These are phyloP conservation scores for Aspergillus haitiensis DNA, from an alignment of 495 filamentous ascomycete species.

Conservation along the genomic window DNA sequence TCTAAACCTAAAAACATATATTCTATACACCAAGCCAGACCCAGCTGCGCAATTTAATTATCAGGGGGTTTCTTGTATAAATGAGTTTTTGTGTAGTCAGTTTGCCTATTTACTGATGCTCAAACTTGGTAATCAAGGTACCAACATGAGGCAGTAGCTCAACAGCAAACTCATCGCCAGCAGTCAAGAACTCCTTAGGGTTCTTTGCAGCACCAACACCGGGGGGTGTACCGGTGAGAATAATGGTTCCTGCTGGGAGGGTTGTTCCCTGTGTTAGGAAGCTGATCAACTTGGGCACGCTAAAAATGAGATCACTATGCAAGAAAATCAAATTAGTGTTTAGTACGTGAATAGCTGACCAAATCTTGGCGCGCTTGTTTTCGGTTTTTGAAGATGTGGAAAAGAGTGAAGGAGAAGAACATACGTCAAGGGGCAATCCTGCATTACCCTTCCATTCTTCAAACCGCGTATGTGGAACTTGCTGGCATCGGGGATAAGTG, in stretches of 20 bases:
- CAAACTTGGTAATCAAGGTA: slow-evolving; percentile 42
- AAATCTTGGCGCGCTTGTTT: slow-evolving; percentile 8
- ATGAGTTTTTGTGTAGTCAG: background rate
- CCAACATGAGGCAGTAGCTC: slow-evolving; percentile 48
- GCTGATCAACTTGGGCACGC: slow-evolving; percentile 67
- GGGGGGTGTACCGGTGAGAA: slow-evolving; percentile 77
- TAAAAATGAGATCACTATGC: slow-evolving; percentile 71
- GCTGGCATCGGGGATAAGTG: slow-evolving; percentile 62
- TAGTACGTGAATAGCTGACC: background rate
- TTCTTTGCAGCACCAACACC: slow-evolving; percentile 56
- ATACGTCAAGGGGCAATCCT: slow-evolving; percentile 59
- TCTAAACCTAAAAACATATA: background rate
- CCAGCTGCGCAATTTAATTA: too few relatives aligned
- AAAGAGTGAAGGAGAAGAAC: slow-evolving; percentile 18
- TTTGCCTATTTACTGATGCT: slow-evolving; percentile 27
- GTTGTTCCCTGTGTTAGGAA: slow-evolving; percentile 79
- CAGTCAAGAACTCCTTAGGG: slow-evolving; percentile 54
- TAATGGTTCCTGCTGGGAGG: slow-evolving; percentile 73
- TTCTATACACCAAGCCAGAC: too few relatives aligned
- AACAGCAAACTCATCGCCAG: slow-evolving; percentile 61
- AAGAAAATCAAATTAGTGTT: background rate
- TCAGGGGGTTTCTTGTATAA: background rate
- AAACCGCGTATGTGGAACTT: slow-evolving; percentile 55
- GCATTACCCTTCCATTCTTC: slow-evolving; percentile 68
- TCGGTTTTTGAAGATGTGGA: background rate